Conservation (phyloP, 305 asterid species). For the Plantago lanceolata region DNA sequence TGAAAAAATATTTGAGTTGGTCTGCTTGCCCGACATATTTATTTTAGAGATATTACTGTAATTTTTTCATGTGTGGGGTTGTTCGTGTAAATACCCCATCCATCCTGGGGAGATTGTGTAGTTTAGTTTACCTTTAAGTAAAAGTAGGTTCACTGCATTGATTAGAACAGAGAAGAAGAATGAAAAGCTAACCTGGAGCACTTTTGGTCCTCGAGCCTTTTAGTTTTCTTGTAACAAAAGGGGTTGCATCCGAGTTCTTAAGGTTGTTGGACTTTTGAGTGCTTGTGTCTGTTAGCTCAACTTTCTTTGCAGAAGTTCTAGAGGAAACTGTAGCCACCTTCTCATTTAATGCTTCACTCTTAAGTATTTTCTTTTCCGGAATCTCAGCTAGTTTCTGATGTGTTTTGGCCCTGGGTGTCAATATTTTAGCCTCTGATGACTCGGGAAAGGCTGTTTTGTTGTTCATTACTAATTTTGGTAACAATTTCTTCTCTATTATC, state of each 20-base stretch:
- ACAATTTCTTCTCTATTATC: conserved; percentile 27
- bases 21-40: neutral
- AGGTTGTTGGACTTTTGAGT: conserved; percentile 22
- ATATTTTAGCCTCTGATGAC: conserved; percentile 22
- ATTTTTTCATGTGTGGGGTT: neutral
- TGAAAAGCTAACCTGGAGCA: conserved; percentile 35
- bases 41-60: neutral
- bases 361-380: conserved; percentile 42
- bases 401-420: conserved; percentile 19
- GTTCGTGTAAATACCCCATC: neutral
- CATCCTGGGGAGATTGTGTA: neutral
- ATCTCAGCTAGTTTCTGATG: conserved; percentile 40
- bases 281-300: conserved; percentile 15
- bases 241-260: conserved; percentile 33
- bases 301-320: conserved; percentile 19
- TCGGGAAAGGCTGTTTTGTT: conserved; percentile 22
- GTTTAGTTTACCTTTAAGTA: neutral
- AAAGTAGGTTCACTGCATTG: neutral
- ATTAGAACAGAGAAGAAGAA: neutral
- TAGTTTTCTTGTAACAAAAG: conserved; percentile 25
- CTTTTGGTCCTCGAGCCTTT: conserved; percentile 33
- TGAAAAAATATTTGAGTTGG: neutral
- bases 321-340: conserved; percentile 23
- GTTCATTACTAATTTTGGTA: conserved; percentile 27
- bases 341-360: conserved; percentile 18